These are phyloP conservation scores for Sporothrix luriei DNA, from an alignment of 2,329 filamentous ascomycete species.

Conservation along the genomic window DNA sequence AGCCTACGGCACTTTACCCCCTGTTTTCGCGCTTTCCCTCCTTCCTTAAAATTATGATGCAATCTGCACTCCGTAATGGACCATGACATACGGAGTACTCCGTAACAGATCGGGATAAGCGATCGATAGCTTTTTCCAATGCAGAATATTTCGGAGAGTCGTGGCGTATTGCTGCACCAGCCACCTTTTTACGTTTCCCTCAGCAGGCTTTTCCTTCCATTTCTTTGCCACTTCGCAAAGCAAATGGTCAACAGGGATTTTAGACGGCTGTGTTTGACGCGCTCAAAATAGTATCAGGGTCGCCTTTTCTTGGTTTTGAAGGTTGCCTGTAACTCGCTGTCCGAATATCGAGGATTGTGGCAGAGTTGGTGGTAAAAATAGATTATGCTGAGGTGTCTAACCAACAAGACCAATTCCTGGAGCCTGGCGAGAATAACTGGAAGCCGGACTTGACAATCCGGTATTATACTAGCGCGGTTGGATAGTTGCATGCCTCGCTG, in stretches of 20 bases:
- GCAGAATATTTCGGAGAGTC: background rate
- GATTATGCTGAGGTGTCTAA: background rate
- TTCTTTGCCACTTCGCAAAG: background rate
- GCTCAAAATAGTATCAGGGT: background rate
- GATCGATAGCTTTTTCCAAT: slow-evolving; percentile 11
- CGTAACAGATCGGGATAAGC: slow-evolving; percentile 4
- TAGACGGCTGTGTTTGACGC: background rate
- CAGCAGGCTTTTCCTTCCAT: background rate
- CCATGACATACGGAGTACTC: slow-evolving; percentile 20
- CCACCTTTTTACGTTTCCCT: background rate
- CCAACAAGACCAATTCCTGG: background rate
- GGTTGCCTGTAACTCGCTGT: background rate
- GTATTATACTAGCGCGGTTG: background rate
- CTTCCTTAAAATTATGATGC: background rate
- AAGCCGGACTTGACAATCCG: background rate
- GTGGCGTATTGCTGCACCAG: slow-evolving; percentile 16
- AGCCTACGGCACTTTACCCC: background rate
- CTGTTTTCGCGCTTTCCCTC: slow-evolving; percentile 12
- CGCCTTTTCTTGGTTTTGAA: slow-evolving; percentile 1
- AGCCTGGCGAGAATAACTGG: slow-evolving; percentile 8
- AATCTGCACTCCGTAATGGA: background rate
- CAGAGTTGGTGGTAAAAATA: slow-evolving; percentile 20
- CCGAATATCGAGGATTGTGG: background rate
- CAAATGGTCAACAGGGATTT: slow-evolving; percentile 5
- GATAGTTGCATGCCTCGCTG: slow-evolving; percentile 5